phyloP scores from a whole-genome alignment of 2,329 filamentous ascomycete genomes.

The Cercospora citrullina region DNA sequence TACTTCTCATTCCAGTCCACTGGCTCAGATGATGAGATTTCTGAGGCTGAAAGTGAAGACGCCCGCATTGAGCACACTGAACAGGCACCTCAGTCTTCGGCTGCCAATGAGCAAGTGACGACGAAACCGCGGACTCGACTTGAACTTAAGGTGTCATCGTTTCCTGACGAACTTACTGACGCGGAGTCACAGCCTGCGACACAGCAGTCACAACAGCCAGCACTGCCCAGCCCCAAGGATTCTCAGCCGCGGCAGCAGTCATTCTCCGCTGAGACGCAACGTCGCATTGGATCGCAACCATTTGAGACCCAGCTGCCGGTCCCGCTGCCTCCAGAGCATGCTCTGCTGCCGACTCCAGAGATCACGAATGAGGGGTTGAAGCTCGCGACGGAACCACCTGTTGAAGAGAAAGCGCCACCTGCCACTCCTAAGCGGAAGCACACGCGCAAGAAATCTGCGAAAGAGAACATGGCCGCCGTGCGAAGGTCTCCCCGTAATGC shows the following conservation, averaged over 20 bases:
- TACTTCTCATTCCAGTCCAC: constrained; percentile 23
- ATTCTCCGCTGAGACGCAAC: constrained; percentile 15
- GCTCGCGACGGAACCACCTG: constrained; percentile 8
- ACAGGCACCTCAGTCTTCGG: background rate
- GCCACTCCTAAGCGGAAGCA: constrained; percentile 14
- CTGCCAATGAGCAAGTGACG: background rate
- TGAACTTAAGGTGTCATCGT: constrained; percentile 1
- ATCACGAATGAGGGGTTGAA: constrained; percentile 33
- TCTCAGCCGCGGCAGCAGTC: constrained; percentile 18
- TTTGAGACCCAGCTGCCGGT: constrained; percentile 10
- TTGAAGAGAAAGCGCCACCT: background rate
- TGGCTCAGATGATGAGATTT: constrained; percentile 7
- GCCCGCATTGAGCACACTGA: too few species aligned
- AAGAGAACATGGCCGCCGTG: constrained; percentile 14
- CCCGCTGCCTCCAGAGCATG: background rate
- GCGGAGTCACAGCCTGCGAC: background rate
- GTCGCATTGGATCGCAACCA: constrained; percentile 9
- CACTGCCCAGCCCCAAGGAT: constrained; percentile 22
- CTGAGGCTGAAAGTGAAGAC: background rate
- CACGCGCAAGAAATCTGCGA: constrained; percentile 8
- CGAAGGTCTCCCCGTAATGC: constrained; percentile 20
- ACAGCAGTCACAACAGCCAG: constrained; percentile 12
- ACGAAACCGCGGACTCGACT: background rate
- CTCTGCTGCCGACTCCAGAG: constrained; percentile 41
- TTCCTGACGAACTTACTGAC: background rate